Evolutionary conservation across 495 filamentous ascomycete species (phyloP), one percentile per base, ranked within the genome.

Genomic region (Penicillium herquei): DNA sequence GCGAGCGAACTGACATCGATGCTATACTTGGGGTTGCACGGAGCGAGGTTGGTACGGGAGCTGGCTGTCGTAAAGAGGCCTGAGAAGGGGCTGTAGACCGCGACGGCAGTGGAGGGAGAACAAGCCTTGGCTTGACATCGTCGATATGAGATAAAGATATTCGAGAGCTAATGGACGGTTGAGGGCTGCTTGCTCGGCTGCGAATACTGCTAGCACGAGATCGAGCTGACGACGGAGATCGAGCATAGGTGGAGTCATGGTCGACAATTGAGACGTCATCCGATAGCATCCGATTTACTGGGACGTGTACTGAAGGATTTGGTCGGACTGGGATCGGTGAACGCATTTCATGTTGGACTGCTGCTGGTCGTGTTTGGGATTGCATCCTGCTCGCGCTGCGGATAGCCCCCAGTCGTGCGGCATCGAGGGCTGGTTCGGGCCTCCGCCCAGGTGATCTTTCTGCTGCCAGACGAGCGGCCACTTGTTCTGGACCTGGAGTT

Each of bases 381-480:
- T 51, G 58, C 51, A 52, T 51, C 40, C 58, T 56, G 49, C 63
- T 64, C 13, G 60, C 57, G 37, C 55, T 68, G 32, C 65, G 63
- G 10, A 59, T 52, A 13, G 65, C 60, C 18, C 63, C 63, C 18
- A 64, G 45, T 35, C 54, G 57, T 37, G 65, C 58, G 3, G 65
- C 61, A 44, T 53, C 51, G 11, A 33, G 5, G 34, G 54, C 47
- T 31, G 50, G 21, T 21, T 56, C 47, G 26, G 17, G 41, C 34
- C 55, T 49, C 26, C 63, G 57, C 7, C 41, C 54, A n/a, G 68
- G 63, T 17, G 68, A 70, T 32, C 62, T 66, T 55, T 64, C 63
- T 7, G 65, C 67, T 10, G 75, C 72, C 10, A 77, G 55, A 35
- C 67, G 67, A 26, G 75, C 74, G 13, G 74, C 74, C 41, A 76